Base-by-base conservation (phyloP, 768 basidiomycete genomes). In the Boletus vinaceobasis region DNA sequence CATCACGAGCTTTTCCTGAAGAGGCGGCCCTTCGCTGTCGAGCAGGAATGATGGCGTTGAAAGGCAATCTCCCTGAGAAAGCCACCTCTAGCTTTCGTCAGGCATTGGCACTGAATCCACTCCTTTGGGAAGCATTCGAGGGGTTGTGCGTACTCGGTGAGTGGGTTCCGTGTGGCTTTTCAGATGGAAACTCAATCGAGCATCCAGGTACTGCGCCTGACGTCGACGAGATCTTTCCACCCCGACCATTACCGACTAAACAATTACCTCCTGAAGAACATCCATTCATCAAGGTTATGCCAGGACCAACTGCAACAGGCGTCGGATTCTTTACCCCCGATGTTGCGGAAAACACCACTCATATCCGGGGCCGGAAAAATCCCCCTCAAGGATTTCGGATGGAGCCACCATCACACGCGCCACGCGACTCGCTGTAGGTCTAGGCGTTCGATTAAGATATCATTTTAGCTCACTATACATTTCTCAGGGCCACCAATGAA, bases 81-180 rank as follows among this genome's bases (percentile, higher is more conserved):
- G 93, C 93, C n/a, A 75, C 79, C 26, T 65, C 73, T 50, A 86
- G 84, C 65, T 95, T 88, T 69, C 78, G 78, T 43, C 81, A 85
- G 55, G 88, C 92, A 27, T 76, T 97, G 56, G 68, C 75, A 14
- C 67, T 85, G 44, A 86, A 92, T 65, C 90, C 91, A 32, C 81
- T 90, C 67, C 72, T 94, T 50, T 96, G 93, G 93, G 93, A 97
- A 69, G 93, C 93, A 5, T 89, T 93, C 63, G 90, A 93, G 65
- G 93, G 90, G 0, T 70, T 97, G 33, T 96, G 93, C 68, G 72
- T 79, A 31, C 73, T 91, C 43, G 93, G 94, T 88, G 63, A 48
- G 77, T 57, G 53, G 48, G 36, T 50, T 56, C 44, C 23, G n/a
- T 38, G n/a, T 48, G 57, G 35, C 53, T 51, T 37, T 57, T 29